Conservation (phyloP, 2,329 filamentous ascomycete genomes). For the Ambrosiella beaveri region DNA sequence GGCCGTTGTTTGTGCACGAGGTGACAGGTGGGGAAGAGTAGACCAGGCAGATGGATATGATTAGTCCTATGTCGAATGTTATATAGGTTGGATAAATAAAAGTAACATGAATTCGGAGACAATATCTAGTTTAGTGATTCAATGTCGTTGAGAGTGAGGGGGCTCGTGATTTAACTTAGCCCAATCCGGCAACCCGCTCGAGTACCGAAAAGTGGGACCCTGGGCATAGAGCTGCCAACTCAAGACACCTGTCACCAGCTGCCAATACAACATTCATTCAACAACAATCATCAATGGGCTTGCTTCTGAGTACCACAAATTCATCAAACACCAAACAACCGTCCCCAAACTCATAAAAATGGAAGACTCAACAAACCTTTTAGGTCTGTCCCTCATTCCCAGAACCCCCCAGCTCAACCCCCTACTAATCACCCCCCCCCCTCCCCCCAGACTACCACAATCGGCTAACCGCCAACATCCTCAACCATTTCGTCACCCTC, state of each 20-base stretch:
- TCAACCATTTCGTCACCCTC: conserved; percentile 27
- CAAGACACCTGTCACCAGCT: background rate
- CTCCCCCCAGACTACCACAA: conserved; percentile 25
- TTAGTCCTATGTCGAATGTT: background rate
- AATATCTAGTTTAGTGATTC: no score
- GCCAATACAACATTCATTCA: background rate
- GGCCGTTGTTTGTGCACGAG: conserved; percentile 11
- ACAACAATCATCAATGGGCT: background rate
- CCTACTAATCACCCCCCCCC: background rate
- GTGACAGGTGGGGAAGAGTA: background rate
- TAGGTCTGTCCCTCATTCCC: conserved; percentile 18
- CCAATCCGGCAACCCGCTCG: background rate
- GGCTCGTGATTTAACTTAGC: background rate
- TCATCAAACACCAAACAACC: background rate
- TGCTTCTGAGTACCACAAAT: background rate
- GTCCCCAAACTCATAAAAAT: conserved; percentile 2
- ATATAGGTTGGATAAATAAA: background rate
- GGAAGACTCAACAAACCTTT: conserved; percentile 19
- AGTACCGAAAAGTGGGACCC: background rate
- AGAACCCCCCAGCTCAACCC: background rate
- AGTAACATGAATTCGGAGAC: no score
- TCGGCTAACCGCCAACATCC: conserved; percentile 27
- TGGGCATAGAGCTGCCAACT: background rate
- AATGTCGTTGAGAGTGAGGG: no score
- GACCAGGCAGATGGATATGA: background rate